Conservation (phyloP, 441 rosid species). For the Capsella rubella region DNA sequence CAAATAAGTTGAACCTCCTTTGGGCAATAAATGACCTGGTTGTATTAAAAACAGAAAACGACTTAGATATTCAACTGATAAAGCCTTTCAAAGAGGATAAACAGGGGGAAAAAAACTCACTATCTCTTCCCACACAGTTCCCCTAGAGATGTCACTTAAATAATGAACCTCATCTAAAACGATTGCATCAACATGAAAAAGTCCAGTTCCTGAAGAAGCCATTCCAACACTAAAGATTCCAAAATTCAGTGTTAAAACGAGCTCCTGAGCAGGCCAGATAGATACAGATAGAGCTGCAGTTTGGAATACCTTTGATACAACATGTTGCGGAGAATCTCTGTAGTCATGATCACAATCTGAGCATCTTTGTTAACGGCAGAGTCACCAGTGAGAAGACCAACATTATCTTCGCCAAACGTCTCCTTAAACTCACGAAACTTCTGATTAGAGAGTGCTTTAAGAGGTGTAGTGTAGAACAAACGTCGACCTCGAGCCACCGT, state of each 20-base stretch:
- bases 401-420: constrained; percentile 89
- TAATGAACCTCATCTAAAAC: constrained; percentile 99
- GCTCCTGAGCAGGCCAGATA: constrained; percentile 10
- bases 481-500: constrained; percentile 85
- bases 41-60: constrained; percentile 14
- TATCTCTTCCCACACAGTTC: constrained; percentile 99
- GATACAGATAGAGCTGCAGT: constrained; percentile 7
- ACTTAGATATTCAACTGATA: constrained; percentile 17
- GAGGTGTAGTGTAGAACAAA: constrained; percentile 91
- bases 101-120: constrained; percentile 56
- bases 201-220: constrained; percentile 87
- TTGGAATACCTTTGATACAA: constrained; percentile 78
- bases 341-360: constrained; percentile 87
- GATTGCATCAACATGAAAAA: constrained; percentile 87
- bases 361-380: constrained; percentile 88
- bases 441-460: constrained; percentile 96
- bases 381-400: constrained; percentile 95
- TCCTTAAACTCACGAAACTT: constrained; percentile 97
- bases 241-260: not conserved
- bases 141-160: constrained; percentile 94
- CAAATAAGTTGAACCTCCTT: constrained; percentile 91
- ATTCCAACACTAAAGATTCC: constrained; percentile 72
- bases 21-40: constrained; percentile 92
- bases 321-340: constrained; percentile 97
- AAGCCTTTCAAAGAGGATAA: constrained; percentile 13